phyloP scores from a whole-genome alignment of 805 yeast genomes.

The Ogataea nakhonphanomensis region DNA sequence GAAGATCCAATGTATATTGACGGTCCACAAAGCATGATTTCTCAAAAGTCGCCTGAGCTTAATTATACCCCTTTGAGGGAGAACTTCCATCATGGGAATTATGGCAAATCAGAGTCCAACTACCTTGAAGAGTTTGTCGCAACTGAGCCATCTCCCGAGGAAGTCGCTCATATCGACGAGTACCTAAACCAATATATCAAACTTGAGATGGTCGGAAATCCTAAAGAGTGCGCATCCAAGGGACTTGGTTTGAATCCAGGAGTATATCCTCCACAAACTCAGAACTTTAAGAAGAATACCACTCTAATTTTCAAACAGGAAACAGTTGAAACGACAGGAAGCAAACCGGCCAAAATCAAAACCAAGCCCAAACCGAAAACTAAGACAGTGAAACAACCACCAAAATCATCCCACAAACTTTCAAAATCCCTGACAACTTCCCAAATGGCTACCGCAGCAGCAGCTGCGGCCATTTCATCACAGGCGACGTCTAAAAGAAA shows the following conservation, averaged over 20 bases:
- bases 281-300: slow-evolving; percentile 4
- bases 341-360: slow-evolving; percentile 2
- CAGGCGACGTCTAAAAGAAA: slow-evolving; percentile 17
- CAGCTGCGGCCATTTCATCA: slow-evolving; percentile 26
- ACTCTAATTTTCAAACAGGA: slow-evolving; percentile 11
- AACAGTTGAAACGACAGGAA: not conserved
- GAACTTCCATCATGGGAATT: slow-evolving; percentile 3
- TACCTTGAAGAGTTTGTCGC: slow-evolving; percentile 13
- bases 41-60: slow-evolving; percentile 9
- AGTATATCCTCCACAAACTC: not conserved
- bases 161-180: slow-evolving; percentile 14
- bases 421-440: slow-evolving; percentile 21
- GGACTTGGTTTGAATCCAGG: slow-evolving; percentile 4
- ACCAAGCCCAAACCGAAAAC: slow-evolving; percentile 1
- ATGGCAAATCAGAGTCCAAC: slow-evolving; percentile 4
- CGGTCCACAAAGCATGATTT: slow-evolving; percentile 6
- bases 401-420: slow-evolving; percentile 3
- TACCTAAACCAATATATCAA: slow-evolving; percentile 21
- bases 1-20: not conserved
- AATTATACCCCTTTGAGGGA: slow-evolving; percentile 11
- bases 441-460: slow-evolving; percentile 31
- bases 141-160: slow-evolving; percentile 4
- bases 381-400: not conserved
- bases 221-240: not conserved
- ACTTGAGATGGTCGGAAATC: slow-evolving; percentile 18